phyloP scores from a whole-genome alignment of 73 alveolate species.

The Uronychia binucleata region DNA sequence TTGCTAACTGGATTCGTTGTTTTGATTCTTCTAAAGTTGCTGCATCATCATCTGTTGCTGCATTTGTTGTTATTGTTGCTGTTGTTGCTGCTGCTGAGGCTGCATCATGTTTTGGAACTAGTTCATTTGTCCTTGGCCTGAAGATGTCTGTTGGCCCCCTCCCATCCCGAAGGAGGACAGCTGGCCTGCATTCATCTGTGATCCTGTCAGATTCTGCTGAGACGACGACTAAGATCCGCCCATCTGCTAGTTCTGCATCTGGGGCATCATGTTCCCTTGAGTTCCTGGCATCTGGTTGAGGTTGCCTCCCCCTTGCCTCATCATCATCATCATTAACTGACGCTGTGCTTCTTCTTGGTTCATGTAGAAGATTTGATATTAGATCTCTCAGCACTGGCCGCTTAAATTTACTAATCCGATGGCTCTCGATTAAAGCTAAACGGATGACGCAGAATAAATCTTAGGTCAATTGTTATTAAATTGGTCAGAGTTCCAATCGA shows the following conservation, averaged over 20 bases:
- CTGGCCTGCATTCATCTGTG: neutral
- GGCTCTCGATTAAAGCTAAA: neutral
- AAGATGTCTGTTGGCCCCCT: neutral
- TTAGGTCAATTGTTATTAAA: too few species aligned
- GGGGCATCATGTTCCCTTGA: neutral
- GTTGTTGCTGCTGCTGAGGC: neutral
- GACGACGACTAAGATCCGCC: neutral
- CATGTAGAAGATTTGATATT: neutral
- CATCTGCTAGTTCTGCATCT: neutral
- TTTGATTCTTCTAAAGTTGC: neutral
- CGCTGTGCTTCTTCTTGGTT: neutral
- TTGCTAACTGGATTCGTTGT: neutral
- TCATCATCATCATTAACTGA: neutral
- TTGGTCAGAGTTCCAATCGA: too few species aligned
- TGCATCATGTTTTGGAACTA: neutral
- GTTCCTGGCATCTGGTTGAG: neutral
- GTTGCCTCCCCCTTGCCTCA: neutral
- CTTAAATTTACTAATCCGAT: neutral
- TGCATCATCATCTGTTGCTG: constrained; percentile 1
- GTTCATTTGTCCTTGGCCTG: neutral
- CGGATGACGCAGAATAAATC: constrained; percentile 1
- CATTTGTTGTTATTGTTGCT: too few species aligned
- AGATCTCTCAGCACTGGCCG: neutral
- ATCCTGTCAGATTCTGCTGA: too few species aligned
- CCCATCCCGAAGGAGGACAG: neutral